These are phyloP conservation scores for Aspergillus sojae DNA, from an alignment of 2,329 filamentous ascomycete species.

Conservation along the genomic window DNA sequence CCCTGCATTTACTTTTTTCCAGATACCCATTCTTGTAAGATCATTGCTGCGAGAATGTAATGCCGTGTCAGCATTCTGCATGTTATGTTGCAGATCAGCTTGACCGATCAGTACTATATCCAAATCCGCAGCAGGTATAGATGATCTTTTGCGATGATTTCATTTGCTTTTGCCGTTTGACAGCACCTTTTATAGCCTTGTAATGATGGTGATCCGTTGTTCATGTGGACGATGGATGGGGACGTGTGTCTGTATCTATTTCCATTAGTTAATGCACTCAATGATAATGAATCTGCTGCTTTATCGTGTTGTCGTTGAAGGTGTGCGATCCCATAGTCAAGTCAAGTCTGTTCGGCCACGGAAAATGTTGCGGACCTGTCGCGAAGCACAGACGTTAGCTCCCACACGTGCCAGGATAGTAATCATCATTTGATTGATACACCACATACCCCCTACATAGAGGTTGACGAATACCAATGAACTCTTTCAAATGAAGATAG, in stretches of 20 bases:
- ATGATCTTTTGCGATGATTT: conserved; percentile 14
- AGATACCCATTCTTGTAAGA: conserved; percentile 37
- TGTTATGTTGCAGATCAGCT: neutral
- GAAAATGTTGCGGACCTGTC: neutral
- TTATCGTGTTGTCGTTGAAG: neutral
- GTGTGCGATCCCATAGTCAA: neutral
- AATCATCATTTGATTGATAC: neutral
- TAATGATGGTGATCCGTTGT: conserved; percentile 15
- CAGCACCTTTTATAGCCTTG: conserved; percentile 6
- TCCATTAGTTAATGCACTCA: conserved; percentile 10
- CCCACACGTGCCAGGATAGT: neutral
- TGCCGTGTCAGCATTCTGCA: neutral
- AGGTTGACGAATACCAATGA: neutral
- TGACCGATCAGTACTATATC: neutral
- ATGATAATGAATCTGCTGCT: neutral
- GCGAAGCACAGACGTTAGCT: neutral
- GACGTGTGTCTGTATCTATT: conserved; percentile 12
- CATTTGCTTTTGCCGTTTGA: conserved; percentile 6
- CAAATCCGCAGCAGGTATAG: conserved; percentile 9
- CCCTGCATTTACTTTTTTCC: conserved; percentile 28
- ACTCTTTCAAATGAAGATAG: neutral
- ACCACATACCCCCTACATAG: neutral
- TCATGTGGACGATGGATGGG: conserved; percentile 3
- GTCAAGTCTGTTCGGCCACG: neutral
- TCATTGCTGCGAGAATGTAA: conserved; percentile 17